Conservation (phyloP, 495 filamentous ascomycete species). For the Xylona heveae region DNA sequence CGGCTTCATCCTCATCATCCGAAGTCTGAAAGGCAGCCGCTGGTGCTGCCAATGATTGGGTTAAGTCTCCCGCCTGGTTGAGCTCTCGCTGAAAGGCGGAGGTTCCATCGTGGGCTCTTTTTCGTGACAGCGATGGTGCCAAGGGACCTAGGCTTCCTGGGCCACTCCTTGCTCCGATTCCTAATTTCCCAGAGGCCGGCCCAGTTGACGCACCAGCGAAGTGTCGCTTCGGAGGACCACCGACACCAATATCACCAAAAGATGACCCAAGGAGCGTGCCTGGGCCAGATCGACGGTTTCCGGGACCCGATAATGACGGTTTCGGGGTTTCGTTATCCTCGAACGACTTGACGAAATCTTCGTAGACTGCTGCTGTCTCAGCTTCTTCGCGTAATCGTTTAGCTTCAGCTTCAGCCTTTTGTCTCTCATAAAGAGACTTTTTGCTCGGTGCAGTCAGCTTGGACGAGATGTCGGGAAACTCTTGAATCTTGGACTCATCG, state of each 20-base stretch:
- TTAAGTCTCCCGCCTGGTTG: slow-evolving; percentile 28
- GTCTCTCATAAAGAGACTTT: slow-evolving; percentile 80
- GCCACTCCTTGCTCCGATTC: slow-evolving; percentile 29
- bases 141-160: slow-evolving; percentile 54
- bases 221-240: slow-evolving; percentile 25
- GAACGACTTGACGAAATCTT: slow-evolving; percentile 82
- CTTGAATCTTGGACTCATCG: slow-evolving; percentile 13
- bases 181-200: slow-evolving; percentile 12
- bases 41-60: slow-evolving; percentile 15
- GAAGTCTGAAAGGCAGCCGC: slow-evolving; percentile 25
- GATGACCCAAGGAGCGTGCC: slow-evolving; percentile 13
- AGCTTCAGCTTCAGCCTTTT: slow-evolving; percentile 82
- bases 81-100: slow-evolving; percentile 19
- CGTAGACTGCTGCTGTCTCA: slow-evolving; percentile 75
- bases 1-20: slow-evolving; percentile 28
- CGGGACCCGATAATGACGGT: slow-evolving; percentile 1
- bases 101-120: slow-evolving; percentile 28
- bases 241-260: slow-evolving; percentile 7
- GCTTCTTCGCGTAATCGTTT: slow-evolving; percentile 73
- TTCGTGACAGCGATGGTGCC: slow-evolving; percentile 24
- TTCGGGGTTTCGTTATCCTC: slow-evolving; percentile 39
- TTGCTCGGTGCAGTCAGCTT: slow-evolving; percentile 71
- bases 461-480: slow-evolving; percentile 65
- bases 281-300: slow-evolving; percentile 11
- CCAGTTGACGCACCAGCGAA: slow-evolving; percentile 27